Percentiles rank a stretch among this genome's conserved stretches.
Evolutionary conservation across 352 stramenopile genomes (phyloP).

Genomic region (Pythium myriotylum): DNA sequence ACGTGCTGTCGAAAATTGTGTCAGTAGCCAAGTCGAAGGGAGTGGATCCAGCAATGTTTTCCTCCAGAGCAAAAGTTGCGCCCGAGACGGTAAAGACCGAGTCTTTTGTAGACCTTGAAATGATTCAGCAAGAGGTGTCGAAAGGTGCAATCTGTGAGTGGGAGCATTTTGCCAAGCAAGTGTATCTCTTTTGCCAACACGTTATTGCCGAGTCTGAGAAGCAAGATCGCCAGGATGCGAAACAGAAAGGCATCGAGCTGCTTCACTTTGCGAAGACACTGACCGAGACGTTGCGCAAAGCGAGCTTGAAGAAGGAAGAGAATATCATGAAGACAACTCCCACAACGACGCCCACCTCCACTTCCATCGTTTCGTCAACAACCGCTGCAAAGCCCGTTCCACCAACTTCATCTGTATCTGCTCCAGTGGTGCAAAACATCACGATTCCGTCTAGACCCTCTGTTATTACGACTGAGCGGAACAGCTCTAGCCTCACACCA

Average conservation of each 20-base stretch:
- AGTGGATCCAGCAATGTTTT: conserved; percentile 65
- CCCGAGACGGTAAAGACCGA: neutral
- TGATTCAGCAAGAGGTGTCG: conserved; percentile 46
- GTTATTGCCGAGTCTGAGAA: conserved; percentile 66
- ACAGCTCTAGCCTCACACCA: neutral
- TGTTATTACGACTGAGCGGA: neutral
- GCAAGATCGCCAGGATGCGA: conserved; percentile 51
- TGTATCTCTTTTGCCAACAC: conserved; percentile 76
- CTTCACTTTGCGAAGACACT: conserved; percentile 75
- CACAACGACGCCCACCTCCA: conserved; percentile 9
- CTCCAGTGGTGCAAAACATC: neutral
- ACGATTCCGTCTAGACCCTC: neutral
- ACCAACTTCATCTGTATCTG: neutral
- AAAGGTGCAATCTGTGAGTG: conserved; percentile 54
- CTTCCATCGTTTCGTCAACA: neutral
- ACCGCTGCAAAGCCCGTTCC: no score
- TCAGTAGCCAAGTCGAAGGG: conserved; percentile 77
- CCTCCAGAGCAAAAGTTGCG: conserved; percentile 11
- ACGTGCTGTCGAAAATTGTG: conserved; percentile 81
- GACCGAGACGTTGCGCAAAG: conserved; percentile 72
- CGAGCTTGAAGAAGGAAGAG: conserved; percentile 69
- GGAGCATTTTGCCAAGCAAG: conserved; percentile 67
- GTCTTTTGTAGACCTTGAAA: conserved; percentile 52
- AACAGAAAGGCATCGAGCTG: conserved; percentile 74
- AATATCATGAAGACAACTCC: conserved; percentile 46